These are phyloP conservation scores for Luffa acutangula DNA, from an alignment of 306 rosid species.

Conservation along the genomic window DNA sequence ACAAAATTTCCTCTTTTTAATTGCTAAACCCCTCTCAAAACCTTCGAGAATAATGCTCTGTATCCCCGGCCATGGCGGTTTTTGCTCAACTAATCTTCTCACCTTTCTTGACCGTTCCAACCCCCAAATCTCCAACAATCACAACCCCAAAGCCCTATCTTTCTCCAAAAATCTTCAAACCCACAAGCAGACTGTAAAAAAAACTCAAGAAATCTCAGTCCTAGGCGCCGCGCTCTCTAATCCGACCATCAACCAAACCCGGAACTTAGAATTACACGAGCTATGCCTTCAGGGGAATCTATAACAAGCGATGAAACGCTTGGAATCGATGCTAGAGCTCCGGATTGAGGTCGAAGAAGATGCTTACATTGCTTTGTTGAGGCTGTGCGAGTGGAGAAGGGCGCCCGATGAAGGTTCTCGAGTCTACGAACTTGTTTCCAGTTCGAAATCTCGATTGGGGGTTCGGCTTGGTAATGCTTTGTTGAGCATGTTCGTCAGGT, in stretches of 20 bases:
- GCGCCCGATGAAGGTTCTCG: constrained; percentile 56
- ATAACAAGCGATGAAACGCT: constrained; percentile 43
- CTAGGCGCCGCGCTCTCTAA: constrained; percentile 30
- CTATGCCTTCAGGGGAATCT: constrained; percentile 59
- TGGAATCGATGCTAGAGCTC: constrained; percentile 65
- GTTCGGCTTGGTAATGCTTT: constrained; percentile 59
- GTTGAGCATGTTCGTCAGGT: constrained; percentile 84
- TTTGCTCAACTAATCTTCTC: constrained; percentile 39
- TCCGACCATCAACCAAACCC: constrained; percentile 22
- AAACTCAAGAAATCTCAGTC: constrained; percentile 22
- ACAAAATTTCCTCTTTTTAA: constrained; percentile 12
- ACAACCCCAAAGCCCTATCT: constrained; percentile 25
- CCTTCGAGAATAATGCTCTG: constrained; percentile 25
- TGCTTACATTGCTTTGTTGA: constrained; percentile 40
- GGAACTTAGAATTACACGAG: constrained; percentile 37
- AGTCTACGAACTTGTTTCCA: constrained; percentile 33
- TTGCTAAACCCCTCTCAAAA: constrained; percentile 44
- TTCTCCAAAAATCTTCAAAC: constrained; percentile 23
- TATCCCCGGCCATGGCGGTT: constrained; percentile 41
- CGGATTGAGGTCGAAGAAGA: constrained; percentile 57
- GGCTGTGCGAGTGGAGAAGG: constrained; percentile 75
- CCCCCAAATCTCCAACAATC: constrained; percentile 16
- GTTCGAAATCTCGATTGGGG: constrained; percentile 38
- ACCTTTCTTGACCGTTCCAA: constrained; percentile 17
- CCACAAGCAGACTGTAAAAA: constrained; percentile 17